Conservation (phyloP, 129 eudicot genomes). For the Helianthus annuus region DNA sequence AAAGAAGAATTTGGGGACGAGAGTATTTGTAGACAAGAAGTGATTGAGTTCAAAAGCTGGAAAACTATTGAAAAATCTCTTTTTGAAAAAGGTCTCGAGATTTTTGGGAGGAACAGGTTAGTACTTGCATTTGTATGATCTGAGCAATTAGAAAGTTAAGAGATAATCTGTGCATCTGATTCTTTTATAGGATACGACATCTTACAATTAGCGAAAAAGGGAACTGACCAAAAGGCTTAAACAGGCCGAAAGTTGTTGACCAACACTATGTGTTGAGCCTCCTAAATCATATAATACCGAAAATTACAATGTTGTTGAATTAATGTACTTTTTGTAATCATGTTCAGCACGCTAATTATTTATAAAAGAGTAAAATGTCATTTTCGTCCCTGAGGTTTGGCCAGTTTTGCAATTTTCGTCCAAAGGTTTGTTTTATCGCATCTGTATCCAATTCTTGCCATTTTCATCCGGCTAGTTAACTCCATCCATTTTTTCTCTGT, state of each 20-base stretch:
- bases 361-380: background rate
- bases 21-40: constrained; percentile 52
- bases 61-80: constrained; percentile 79
- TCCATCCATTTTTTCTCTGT: too few relatives aligned
- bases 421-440: too few relatives aligned
- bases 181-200: constrained; percentile 13
- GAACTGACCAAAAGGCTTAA: background rate
- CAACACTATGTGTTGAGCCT: background rate
- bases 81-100: constrained; percentile 84
- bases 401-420: too few relatives aligned
- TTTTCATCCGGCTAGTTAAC: too few relatives aligned
- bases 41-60: constrained; percentile 56
- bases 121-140: constrained; percentile 13
- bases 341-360: background rate
- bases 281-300: background rate
- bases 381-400: too few relatives aligned
- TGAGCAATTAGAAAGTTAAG: constrained; percentile 13
- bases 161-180: background rate
- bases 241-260: background rate
- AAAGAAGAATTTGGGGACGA: constrained; percentile 76
- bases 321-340: background rate
- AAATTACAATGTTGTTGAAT: background rate
- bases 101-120: constrained; percentile 87
- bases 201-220: background rate
- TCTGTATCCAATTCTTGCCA: too few relatives aligned